Conservation (phyloP, 305 asterid species). For the Lippia alba region DNA sequence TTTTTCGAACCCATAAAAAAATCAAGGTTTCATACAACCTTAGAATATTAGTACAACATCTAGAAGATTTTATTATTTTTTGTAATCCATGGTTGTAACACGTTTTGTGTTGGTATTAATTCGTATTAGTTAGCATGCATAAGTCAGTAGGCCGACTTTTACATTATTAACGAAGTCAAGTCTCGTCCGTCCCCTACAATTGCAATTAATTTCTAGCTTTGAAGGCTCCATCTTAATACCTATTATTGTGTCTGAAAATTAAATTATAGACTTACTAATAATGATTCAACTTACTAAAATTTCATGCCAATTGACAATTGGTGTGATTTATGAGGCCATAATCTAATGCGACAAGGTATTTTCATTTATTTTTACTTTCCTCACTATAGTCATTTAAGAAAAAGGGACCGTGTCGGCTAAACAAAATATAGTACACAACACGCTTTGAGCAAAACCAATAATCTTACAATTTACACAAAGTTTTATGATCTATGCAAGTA, state of each 20-base stretch:
- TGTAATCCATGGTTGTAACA: too few species aligned
- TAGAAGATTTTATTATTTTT: constrained; percentile 4
- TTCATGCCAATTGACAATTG: constrained; percentile 21
- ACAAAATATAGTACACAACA: too few species aligned
- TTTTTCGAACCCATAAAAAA: not conserved
- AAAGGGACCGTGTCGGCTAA: too few species aligned
- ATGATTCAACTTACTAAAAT: constrained; percentile 26
- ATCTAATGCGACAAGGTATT: not conserved
- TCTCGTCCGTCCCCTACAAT: constrained; percentile 25
- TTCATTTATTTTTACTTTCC: too few species aligned
- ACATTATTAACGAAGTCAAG: not conserved
- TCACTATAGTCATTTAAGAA: too few species aligned
- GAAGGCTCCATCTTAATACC: constrained; percentile 18
- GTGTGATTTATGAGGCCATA: not conserved
- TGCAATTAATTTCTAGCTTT: constrained; percentile 7
- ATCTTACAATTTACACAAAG: too few species aligned
- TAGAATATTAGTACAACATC: not conserved
- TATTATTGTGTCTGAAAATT: constrained; percentile 38
- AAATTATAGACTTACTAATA: constrained; percentile 24
- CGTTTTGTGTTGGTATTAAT: too few species aligned
- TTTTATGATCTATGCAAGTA: too few species aligned
- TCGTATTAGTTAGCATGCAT: not conserved
- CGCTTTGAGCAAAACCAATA: too few species aligned
- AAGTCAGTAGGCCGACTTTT: not conserved
- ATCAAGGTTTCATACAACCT: not conserved